Evolutionary conservation across 352 stramenopile species (phyloP), one percentile per base, ranked within the genome.

Genomic region (Phytophthora citrophthora): DNA sequence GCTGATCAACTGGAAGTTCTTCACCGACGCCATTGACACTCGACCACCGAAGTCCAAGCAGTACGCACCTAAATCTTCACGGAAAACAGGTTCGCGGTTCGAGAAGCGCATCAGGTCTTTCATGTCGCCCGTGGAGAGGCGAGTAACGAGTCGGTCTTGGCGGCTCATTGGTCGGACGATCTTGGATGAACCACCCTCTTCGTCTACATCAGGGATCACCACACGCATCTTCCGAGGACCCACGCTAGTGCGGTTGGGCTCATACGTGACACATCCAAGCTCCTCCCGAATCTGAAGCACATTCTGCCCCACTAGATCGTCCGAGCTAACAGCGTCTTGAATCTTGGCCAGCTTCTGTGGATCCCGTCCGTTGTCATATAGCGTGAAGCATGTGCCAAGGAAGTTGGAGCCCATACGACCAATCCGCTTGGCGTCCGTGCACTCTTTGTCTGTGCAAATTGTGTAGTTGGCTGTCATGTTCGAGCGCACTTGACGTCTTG

Each of bases 1-100:
- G 56, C 88, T 90, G 55, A 95, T 91, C 12, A 97, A 69, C 77
- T 96, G 88, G 65, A 97, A 94, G 63, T 97, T 96, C 64, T 97
- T 96, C 3, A 94, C 86, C 32, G 83, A 94, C 18, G 88, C 88
- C 71, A 90, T 89, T 10, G 86, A 88, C 29, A 93, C 87, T 12
- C 88, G 83, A 5, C 88, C 88, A 29, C 87, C 86, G 73, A 96
- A 96, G 69, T 97, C 87, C 20, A 97, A 49, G 39, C 83, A 93
- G 72, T 97, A 97, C 7, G 88, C 87, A 23, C 88, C 88, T 1
- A 95, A 64, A 44, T 95, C 88, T 53, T 96, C 85, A 27, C 88
- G 84, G 54, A 95, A 95, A 15, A 93, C 83, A 11, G 89, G 89
- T 39, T 94, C 85, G 34, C 88, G 84, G 61, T 97, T 95, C 15